Base-by-base conservation (phyloP, 768 basidiomycete species). In the Tylopilus intermedius region DNA sequence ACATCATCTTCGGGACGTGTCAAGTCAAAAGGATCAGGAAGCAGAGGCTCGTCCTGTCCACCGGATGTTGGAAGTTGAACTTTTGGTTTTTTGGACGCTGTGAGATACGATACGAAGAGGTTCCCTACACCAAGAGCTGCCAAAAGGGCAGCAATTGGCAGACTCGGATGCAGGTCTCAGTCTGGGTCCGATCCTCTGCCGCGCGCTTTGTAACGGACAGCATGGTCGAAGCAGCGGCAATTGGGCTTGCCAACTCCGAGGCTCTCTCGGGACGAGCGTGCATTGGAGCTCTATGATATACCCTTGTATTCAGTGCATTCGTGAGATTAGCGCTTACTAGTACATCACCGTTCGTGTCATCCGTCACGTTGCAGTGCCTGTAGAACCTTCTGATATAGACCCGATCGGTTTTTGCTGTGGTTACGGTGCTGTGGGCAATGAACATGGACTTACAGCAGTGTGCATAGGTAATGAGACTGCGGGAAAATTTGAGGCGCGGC, bases 141-240 rank as follows among this genome's bases (percentile, higher is more conserved):
- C 24, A 88, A 73, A 8, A 68, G 65, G 26, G 73, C 67, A 21
- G 81, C 80, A 32, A 83, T 73, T 51, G 75, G 74, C 7, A 85
- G n/a, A n/a, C n/a, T n/a, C n/a, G n/a, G n/a, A 8, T 24, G 22
- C 13, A 64, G 63, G 58, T 39, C 64, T 64, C 4, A 92, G 90
- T n/a, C 74, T 92, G 32, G 90, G 83, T 38, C 76, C 85, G 8
- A 87, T 93, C 64, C 74, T 93, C 45, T 76, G 82, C 51, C 79
- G 82, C 39, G 86, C 83, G 18, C 73, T 72, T 74, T 29, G 84
- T 96, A 42, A 90, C 90, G 3, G 88, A 93, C 65, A 76, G 75
- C 57, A 93, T 97, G 89, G 86, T 96, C 24, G 92, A 95, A 66
- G 87, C 90, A 6, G 80, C 88, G 11, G 86, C 92, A 4, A 76